These are phyloP conservation scores for Trichoderma oligosporum DNA, from an alignment of 2,329 filamentous ascomycete species.

Conservation along the genomic window DNA sequence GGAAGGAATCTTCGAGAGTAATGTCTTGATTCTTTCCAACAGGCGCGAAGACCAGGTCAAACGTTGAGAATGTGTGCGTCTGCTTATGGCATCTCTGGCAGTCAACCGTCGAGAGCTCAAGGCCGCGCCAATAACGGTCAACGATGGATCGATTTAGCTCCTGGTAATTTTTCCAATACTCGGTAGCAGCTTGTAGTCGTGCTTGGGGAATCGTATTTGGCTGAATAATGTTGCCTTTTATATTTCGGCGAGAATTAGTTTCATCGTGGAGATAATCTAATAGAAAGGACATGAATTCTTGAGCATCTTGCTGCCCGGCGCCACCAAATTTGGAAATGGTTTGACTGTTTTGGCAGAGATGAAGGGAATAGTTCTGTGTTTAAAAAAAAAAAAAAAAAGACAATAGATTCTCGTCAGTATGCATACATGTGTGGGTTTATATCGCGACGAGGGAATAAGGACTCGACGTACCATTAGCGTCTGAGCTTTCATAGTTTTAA, in stretches of 20 bases:
- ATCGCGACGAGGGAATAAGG: not conserved
- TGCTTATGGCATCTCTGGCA: conserved; percentile 58
- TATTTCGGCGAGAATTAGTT: conserved; percentile 61
- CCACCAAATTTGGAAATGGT: conserved; percentile 58
- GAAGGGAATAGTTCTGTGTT: conserved; percentile 53
- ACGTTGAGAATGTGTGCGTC: conserved; percentile 41
- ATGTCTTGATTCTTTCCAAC: conserved; percentile 33
- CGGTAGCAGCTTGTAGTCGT: conserved; percentile 56
- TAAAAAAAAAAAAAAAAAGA: too few relatives aligned
- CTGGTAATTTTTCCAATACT: conserved; percentile 71
- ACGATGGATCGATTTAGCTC: conserved; percentile 71
- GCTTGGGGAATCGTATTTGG: conserved; percentile 34
- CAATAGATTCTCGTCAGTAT: not conserved
- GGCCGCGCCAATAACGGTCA: conserved; percentile 73
- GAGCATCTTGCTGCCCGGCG: conserved; percentile 78
- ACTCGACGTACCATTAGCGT: conserved; percentile 52
- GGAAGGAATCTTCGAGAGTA: conserved; percentile 59
- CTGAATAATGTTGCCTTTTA: conserved; percentile 29
- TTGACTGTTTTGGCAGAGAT: conserved; percentile 34
- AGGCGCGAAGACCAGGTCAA: conserved; percentile 53
- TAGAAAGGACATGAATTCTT: conserved; percentile 83
- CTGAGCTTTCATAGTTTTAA: conserved; percentile 49
- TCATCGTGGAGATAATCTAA: conserved; percentile 81
- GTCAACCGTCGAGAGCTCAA: conserved; percentile 67
- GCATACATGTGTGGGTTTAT: not conserved